These are phyloP conservation scores for Ceratobasidium sp. DNA, from an alignment of 1,284 basidiomycete genomes.

Conservation along the genomic window DNA sequence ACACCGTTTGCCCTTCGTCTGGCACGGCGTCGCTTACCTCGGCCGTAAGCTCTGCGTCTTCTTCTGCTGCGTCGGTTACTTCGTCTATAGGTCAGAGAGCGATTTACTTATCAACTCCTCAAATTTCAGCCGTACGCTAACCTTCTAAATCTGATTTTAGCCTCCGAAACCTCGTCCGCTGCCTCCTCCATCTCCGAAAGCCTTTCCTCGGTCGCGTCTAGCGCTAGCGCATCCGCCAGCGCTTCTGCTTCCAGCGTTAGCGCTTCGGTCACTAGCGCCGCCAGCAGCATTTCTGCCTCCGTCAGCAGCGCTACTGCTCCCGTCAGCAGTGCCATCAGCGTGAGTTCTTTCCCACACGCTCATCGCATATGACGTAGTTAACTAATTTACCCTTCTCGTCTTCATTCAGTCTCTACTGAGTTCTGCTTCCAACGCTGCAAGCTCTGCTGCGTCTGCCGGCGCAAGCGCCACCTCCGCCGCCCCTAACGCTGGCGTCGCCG, in stretches of 20 bases:
- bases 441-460: neutral
- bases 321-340: slow-evolving; percentile 30
- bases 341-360: slow-evolving; percentile 26
- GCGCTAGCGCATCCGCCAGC: too few relatives aligned
- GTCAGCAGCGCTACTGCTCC: slow-evolving; percentile 30
- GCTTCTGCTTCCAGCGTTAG: slow-evolving; percentile 7
- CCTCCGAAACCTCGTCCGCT: slow-evolving; percentile 1
- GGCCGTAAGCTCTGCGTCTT: too few relatives aligned
- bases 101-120: neutral
- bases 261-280: slow-evolving; percentile 13
- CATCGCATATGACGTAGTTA: slow-evolving; percentile 1
- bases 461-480: neutral
- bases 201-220: neutral
- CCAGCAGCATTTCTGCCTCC: too few relatives aligned
- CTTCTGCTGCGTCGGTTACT: neutral
- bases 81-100: slow-evolving; percentile 12
- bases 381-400: neutral
- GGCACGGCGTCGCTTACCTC: neutral
- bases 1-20: slow-evolving; percentile 34
- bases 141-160: slow-evolving; percentile 17
- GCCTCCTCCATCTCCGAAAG: slow-evolving; percentile 19
- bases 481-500: slow-evolving; percentile 24
- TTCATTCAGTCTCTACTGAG: slow-evolving; percentile 28
- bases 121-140: slow-evolving; percentile 12
- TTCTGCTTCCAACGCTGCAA: slow-evolving; percentile 8